Evolutionary conservation across 2,329 filamentous ascomycete species (phyloP).

Genomic region (Chaetomium globosum): DNA sequence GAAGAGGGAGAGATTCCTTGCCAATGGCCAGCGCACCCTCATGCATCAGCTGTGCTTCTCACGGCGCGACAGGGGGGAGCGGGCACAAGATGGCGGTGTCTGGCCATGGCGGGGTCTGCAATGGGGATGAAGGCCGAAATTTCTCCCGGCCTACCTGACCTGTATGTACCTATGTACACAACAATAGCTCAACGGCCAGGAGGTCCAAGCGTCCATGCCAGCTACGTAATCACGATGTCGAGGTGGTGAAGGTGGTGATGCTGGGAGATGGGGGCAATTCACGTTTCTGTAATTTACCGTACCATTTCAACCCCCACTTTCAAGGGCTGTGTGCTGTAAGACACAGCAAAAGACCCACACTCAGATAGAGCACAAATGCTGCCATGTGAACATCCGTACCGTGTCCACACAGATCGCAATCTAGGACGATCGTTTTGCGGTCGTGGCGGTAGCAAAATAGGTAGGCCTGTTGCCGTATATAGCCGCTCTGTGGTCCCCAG

Average conservation of each 20-base stretch:
- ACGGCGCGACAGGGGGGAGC: constrained; percentile 21
- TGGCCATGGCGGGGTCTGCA: constrained; percentile 3
- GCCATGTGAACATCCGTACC: background rate
- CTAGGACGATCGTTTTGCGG: background rate
- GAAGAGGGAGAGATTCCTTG: constrained; percentile 39
- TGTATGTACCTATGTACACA: no score
- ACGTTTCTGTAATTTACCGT: background rate
- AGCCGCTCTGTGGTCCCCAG: background rate
- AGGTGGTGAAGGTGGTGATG: no score
- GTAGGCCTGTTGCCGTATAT: background rate
- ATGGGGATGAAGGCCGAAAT: background rate
- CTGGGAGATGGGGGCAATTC: no score
- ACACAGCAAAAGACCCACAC: background rate
- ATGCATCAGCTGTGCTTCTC: constrained; percentile 39
- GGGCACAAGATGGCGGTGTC: background rate
- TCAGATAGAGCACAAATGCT: background rate
- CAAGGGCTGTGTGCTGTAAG: background rate
- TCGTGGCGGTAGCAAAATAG: background rate
- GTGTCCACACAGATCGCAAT: background rate
- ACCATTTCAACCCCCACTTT: background rate
- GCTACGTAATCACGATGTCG: no score
- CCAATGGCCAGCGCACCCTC: constrained; percentile 40
- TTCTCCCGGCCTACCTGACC: background rate
- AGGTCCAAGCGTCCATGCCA: no score
- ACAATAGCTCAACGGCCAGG: no score